Conservation (phyloP, 139 green algal species). For the Chlamydomonas sp. region DNA sequence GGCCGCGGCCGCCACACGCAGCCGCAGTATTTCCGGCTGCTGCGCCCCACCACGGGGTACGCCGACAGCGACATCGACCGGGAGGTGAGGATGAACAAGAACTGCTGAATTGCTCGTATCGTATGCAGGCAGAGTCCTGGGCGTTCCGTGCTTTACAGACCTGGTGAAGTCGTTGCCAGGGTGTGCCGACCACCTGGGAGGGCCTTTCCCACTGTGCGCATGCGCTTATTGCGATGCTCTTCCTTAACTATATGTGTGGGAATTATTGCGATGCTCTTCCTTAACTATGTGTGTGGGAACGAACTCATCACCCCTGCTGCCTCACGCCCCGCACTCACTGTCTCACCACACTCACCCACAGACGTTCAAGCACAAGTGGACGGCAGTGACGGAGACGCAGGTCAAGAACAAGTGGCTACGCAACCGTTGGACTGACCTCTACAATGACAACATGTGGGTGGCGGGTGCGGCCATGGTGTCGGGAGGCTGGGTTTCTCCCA, state of each 20-base stretch:
- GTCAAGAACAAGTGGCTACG: neutral
- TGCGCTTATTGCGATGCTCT: no score
- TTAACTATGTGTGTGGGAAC: neutral
- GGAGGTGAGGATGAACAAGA: constrained; percentile 14
- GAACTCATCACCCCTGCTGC: neutral
- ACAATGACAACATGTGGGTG: neutral
- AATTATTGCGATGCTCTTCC: neutral
- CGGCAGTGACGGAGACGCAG: neutral
- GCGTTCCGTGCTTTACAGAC: no score
- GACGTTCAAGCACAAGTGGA: neutral
- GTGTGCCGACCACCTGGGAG: no score
- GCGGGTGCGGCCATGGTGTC: neutral
- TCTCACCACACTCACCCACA: neutral
- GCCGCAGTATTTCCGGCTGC: constrained; percentile 40
- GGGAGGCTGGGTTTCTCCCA: neutral
- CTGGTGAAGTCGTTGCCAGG: no score
- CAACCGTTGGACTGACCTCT: neutral
- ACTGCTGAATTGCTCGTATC: neutral
- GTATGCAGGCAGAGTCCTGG: no score
- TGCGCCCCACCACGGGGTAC: constrained; percentile 49
- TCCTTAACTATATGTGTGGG: neutral
- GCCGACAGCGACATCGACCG: constrained; percentile 11
- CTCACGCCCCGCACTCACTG: neutral
- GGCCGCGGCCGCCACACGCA: neutral
- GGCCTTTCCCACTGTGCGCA: no score